These are phyloP conservation scores for Alloascoidea hylecoeti DNA, from an alignment of 805 yeast genomes.

Conservation along the genomic window DNA sequence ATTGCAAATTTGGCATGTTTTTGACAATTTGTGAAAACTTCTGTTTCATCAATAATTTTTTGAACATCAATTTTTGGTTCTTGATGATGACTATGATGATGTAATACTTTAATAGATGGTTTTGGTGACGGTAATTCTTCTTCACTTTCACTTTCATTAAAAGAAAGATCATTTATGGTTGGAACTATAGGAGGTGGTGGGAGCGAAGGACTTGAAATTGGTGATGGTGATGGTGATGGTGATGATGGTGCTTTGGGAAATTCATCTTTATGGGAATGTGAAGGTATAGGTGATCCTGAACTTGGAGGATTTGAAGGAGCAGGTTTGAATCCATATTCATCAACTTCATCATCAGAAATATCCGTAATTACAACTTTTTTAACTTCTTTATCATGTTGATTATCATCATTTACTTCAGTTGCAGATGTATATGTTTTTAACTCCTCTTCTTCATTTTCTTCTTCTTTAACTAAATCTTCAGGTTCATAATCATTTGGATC, in stretches of 20 bases:
- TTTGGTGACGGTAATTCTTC: slow-evolving; percentile 2
- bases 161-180: background rate
- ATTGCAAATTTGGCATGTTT: slow-evolving; percentile 62
- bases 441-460: slow-evolving; percentile 6
- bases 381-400: background rate
- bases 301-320: background rate
- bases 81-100: background rate
- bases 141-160: background rate
- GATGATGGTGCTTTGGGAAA: background rate
- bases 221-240: background rate
- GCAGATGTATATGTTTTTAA: background rate
- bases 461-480: slow-evolving; percentile 17
- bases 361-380: background rate
- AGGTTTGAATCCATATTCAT: no score
- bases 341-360: background rate
- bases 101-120: background rate
- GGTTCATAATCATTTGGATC: slow-evolving; percentile 44
- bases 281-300: background rate
- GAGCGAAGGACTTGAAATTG: background rate
- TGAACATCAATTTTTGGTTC: slow-evolving; percentile 8
- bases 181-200: background rate
- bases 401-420: background rate
- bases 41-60: slow-evolving; percentile 18
- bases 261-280: no score
- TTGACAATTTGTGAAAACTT: slow-evolving; percentile 27